Percentiles rank a stretch among this genome's conserved stretches.
Conservation (phyloP, 2,329 filamentous ascomycete genomes). For the Alternaria consortialis region DNA sequence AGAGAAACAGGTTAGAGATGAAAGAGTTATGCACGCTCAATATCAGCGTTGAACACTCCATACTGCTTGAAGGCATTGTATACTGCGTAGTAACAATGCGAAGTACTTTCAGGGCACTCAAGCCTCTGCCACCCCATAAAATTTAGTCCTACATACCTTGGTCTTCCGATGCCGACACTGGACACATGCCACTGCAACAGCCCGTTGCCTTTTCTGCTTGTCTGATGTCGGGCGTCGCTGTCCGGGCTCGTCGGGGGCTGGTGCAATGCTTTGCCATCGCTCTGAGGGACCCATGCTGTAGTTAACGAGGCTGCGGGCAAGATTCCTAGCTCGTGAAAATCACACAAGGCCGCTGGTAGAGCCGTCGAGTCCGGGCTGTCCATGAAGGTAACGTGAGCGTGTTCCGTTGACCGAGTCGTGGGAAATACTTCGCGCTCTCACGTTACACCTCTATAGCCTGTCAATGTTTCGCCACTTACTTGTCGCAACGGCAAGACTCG, state of each 20-base stretch:
- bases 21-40: not conserved
- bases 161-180: slow-evolving; percentile 35
- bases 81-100: slow-evolving; percentile 1
- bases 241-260: slow-evolving; percentile 34
- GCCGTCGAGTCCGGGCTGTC: slow-evolving; percentile 10
- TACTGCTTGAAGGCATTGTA: not conserved
- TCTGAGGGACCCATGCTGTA: slow-evolving; percentile 31
- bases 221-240: slow-evolving; percentile 29
- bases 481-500: not conserved
- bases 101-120: not conserved
- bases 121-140: slow-evolving; percentile 3
- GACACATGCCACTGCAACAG: slow-evolving; percentile 35
- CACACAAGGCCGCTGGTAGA: slow-evolving; percentile 6
- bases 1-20: slow-evolving; percentile 7
- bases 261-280: slow-evolving; percentile 36
- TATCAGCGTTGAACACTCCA: not conserved
- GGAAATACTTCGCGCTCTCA: not conserved
- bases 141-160: slow-evolving; percentile 28
- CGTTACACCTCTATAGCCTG: not conserved
- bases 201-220: slow-evolving; percentile 28
- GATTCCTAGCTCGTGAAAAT: slow-evolving; percentile 1
- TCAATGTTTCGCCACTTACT: slow-evolving; percentile 11
- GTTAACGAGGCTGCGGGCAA: not conserved
- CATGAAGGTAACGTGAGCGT: slow-evolving; percentile 11
- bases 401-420: slow-evolving; percentile 5